A percentile compares a stretch with the other conserved stretches of the same genome.
Conservation (phyloP, 768 basidiomycete genomes). For the Termitomyces sp. region DNA sequence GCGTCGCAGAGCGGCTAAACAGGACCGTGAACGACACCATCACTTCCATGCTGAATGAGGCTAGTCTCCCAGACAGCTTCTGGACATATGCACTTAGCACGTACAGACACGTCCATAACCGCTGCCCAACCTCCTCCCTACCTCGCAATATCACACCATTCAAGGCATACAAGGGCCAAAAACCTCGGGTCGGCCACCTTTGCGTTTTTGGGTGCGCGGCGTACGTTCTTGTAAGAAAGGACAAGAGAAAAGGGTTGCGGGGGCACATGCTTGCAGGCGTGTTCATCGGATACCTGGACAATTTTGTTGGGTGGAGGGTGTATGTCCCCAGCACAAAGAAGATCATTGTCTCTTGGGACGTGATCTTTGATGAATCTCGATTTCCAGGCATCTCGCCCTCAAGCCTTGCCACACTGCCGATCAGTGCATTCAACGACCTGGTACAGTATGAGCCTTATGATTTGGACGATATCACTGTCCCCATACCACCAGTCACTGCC, state of each 20-base stretch:
- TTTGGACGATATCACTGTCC: background rate
- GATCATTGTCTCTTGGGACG: constrained; percentile 19
- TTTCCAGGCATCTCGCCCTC: constrained; percentile 19
- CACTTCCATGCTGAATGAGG: background rate
- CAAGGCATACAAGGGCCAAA: background rate
- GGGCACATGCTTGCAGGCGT: constrained; percentile 21
- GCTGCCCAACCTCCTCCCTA: too few relatives aligned
- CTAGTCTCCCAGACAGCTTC: background rate
- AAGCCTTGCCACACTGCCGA: background rate
- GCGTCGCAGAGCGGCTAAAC: constrained; percentile 4
- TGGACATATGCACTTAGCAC: background rate
- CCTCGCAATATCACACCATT: too few relatives aligned
- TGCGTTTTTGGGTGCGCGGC: constrained; percentile 30
- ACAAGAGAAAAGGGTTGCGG: constrained; percentile 22
- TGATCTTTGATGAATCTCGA: constrained; percentile 26
- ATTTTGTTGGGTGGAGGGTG: constrained; percentile 24
- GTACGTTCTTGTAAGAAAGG: constrained; percentile 29
- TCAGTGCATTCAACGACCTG: background rate
- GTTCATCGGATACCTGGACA: constrained; percentile 27
- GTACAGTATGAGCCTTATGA: background rate
- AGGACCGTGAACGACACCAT: background rate
- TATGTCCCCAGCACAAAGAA: constrained; percentile 20
- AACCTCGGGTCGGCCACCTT: constrained; percentile 12
- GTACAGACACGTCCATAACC: too few relatives aligned
- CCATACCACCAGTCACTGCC: too few relatives aligned